Conservation (phyloP, 176 grass and related monocot genomes). For the Ananas comosus region DNA sequence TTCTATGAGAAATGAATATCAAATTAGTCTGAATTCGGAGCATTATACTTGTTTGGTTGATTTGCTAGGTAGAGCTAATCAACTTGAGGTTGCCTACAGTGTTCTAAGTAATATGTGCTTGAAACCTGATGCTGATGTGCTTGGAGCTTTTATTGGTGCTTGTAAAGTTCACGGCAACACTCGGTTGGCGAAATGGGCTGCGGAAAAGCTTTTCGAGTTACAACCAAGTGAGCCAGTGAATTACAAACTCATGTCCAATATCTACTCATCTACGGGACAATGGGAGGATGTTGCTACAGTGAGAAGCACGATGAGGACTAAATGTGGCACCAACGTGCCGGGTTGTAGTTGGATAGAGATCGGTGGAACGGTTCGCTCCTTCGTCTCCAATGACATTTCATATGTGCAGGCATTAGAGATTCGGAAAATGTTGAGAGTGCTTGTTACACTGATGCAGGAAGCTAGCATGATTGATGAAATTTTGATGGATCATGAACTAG, state of each 20-base stretch:
- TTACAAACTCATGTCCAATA: conserved; percentile 61
- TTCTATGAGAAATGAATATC: conserved; percentile 43
- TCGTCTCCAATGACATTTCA: conserved; percentile 48
- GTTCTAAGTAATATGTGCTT: conserved; percentile 36
- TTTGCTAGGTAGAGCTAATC: conserved; percentile 69
- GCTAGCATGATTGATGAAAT: not conserved
- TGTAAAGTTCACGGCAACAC: conserved; percentile 50
- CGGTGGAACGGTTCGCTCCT: conserved; percentile 36
- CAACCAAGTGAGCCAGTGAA: conserved; percentile 56
- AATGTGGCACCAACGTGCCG: conserved; percentile 38
- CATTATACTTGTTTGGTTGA: conserved; percentile 73
- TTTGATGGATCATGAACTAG: not conserved
- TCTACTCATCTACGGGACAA: conserved; percentile 38
- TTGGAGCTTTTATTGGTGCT: conserved; percentile 61
- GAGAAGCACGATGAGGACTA: conserved; percentile 39
- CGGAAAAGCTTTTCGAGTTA: conserved; percentile 42
- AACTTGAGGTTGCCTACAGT: conserved; percentile 40
- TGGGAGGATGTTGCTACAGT: conserved; percentile 42
- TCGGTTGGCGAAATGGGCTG: conserved; percentile 51
- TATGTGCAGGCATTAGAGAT: conserved; percentile 27
- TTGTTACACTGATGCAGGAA: conserved; percentile 1
- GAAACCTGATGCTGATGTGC: conserved; percentile 32
- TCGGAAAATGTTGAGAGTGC: conserved; percentile 35
- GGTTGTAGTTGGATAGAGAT: conserved; percentile 68
- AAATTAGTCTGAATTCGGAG: conserved; percentile 37